Evolutionary conservation across 768 basidiomycete genomes (phyloP).

Genomic region (Neoboletus magnificus): DNA sequence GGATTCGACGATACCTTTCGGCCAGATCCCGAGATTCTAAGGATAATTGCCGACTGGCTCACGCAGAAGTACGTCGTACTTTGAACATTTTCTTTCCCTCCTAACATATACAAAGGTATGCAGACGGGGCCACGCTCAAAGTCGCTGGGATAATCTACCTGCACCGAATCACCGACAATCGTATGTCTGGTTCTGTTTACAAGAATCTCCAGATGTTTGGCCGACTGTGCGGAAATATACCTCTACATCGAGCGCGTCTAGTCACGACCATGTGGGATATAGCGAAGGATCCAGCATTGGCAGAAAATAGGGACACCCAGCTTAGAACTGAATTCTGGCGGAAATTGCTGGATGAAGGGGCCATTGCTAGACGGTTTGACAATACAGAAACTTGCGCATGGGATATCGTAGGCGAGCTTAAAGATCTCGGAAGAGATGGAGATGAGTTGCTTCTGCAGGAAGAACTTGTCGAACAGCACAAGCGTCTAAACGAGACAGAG

Average conservation of each 20-base stretch:
- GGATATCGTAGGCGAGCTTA: background rate
- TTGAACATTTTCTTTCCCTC: background rate
- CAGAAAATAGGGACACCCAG: slow-evolving; percentile 19
- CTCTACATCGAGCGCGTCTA: slow-evolving; percentile 31
- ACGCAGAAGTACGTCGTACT: slow-evolving; percentile 9
- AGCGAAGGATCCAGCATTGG: slow-evolving; percentile 12
- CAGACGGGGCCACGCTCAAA: background rate
- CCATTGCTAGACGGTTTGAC: background rate
- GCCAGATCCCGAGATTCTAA: slow-evolving; percentile 8
- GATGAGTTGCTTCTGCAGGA: slow-evolving; percentile 18
- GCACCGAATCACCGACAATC: slow-evolving; percentile 34
- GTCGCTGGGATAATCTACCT: slow-evolving; percentile 34
- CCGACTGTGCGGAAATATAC: slow-evolving; percentile 32
- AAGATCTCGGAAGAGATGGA: background rate
- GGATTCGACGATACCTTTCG: slow-evolving; percentile 20
- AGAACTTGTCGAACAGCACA: slow-evolving; percentile 13
- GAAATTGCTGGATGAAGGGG: background rate
- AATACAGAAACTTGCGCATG: background rate
- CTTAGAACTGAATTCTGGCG: slow-evolving; percentile 28
- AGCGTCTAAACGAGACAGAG: slow-evolving; percentile 20
- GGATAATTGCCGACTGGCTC: slow-evolving; percentile 15
- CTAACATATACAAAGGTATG: slow-evolving; percentile 4
- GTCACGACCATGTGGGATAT: slow-evolving; percentile 39
- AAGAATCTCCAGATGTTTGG: slow-evolving; percentile 34
- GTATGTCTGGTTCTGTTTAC: slow-evolving; percentile 29